Base-by-base conservation (phyloP, 257 asterid genomes). In the Leonotis leonurus region DNA sequence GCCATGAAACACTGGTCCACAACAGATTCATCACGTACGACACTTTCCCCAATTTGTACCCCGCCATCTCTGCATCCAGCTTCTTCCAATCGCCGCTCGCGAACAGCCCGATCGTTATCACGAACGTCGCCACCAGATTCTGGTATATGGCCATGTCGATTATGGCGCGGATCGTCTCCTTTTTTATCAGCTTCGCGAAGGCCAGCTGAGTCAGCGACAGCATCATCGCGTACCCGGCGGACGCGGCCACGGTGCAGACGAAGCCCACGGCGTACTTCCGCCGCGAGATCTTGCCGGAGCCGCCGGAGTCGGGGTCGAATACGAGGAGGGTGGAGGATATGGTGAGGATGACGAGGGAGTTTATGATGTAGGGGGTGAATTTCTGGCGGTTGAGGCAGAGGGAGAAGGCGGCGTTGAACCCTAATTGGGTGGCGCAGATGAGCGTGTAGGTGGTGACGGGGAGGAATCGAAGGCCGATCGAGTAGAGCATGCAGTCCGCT, bases 1-100 rank as follows among this genome's bases (percentile, higher is more conserved):
- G 95, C 97, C 97, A 89, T 0, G 85, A 70, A 22, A 89, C 70
- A 7, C 86, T 75, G 0, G 91, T 89, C 75, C 89, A 73, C 3
- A 74, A 9, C 80, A 86, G 69, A 62, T 69, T 84, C 79, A 81
- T 83, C 11, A 79, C 73, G 50, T 89, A 89, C 0, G 80, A 64
- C 4, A 65, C 75, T 16, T 55, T 67, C 65, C 97, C 97, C 20
- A 25, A 4, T 21, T 60, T 56, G 45, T 64, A 89, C 36, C 50
- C 82, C 2, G 49, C 41, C 94, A 84, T 86, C 67, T 89, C 97
- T 14, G 3, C 13, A 5, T n/a, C 21, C 68, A 84, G 44, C 17
- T 16, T 74, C 64, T 21, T 61, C 88, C 85, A 88, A 18, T 88
- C 96, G 41, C 95, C 88, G 41, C 89, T 79, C 0, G 74, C 90